Conservation (phyloP, 73 alveolate genomes). For the Diophrys appendiculata region DNA sequence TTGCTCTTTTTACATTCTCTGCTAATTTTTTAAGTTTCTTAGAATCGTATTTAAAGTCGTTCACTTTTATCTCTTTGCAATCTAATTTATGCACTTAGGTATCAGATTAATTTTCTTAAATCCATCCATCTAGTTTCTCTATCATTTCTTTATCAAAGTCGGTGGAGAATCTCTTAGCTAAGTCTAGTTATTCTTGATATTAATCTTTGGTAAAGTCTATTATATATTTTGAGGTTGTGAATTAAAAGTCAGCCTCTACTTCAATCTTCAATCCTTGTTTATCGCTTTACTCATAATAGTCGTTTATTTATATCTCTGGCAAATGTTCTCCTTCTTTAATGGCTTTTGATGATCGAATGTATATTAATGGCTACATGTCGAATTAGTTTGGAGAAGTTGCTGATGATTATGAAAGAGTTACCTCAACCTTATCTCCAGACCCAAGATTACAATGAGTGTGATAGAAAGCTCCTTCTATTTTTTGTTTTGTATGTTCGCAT, state of each 20-base stretch:
- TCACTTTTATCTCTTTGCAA: slow-evolving; percentile 18
- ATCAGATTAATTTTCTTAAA: not conserved
- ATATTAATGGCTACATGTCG: slow-evolving; percentile 47
- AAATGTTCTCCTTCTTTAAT: slow-evolving; percentile 33
- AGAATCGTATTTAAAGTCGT: slow-evolving; percentile 7
- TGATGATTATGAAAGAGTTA: not conserved
- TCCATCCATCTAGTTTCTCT: slow-evolving; percentile 24
- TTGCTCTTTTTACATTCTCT: slow-evolving; percentile 33
- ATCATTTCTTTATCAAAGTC: slow-evolving; percentile 39
- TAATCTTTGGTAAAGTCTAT: slow-evolving; percentile 19
- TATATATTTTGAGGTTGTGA: slow-evolving; percentile 1
- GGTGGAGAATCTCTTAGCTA: slow-evolving; percentile 10
- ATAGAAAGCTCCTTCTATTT: slow-evolving; percentile 1
- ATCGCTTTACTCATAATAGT: slow-evolving; percentile 17
- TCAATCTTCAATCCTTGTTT: slow-evolving; percentile 42
- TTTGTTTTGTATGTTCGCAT: not conserved
- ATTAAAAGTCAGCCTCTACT: slow-evolving; percentile 38
- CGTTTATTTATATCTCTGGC: slow-evolving; percentile 29
- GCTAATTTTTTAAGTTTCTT: slow-evolving; percentile 43
- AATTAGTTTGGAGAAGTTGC: not conserved
- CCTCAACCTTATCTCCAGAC: not conserved
- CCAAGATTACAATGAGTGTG: not conserved
- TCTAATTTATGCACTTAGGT: slow-evolving; percentile 4
- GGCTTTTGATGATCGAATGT: slow-evolving; percentile 24
- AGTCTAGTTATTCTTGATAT: slow-evolving; percentile 26